Evolutionary conservation across 1,139 yeast genomes (phyloP), one percentile per base, ranked within the genome.

Genomic region (Geotrichum citri-aurantii): DNA sequence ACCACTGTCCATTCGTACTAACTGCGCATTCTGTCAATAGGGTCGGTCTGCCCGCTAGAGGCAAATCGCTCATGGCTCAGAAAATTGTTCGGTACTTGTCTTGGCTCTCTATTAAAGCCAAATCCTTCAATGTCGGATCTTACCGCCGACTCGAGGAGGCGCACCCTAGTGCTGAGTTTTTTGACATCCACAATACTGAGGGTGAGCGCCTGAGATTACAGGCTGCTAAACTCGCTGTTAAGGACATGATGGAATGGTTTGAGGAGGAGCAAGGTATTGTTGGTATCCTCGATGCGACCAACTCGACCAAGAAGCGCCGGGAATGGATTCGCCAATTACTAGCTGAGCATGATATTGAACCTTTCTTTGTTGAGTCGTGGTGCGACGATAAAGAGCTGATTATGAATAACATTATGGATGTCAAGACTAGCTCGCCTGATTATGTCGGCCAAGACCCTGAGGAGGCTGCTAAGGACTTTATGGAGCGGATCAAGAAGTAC

Each of bases 171-270:
- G 95, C 96, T 1, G 87, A 82, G n/a, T 90, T 90, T 68, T 91
- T 90, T 69, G 86, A 86, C 65, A 82, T 84, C 6, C 74, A 76
- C 55, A 90, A 91, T 67, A 73, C 75, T 52, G 85, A 83, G 59
- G 93, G 91, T 14, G 76, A 79, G 68, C 75, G 79, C 59, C 78
- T 82, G 61, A 80, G 96, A 61, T 79, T 78, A 59, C 82, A 83
- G 64, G 95, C 97, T 0, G 87, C 90, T 37, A 79, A 82, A 54
- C 73, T 75, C 54, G 97, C 97, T 1, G 79, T 89, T 52, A 70
- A 75, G n/a, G 97, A 90, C 66, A 88, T 93, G 88, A 80, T 92
- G 81, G 75, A 80, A 52, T 93, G 98, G 98, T 90, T 89, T 69
- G 78, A 78, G 47, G 83, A 85, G 33, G 91, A 87, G 61, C 80